phyloP scores from a whole-genome alignment of 2,329 filamentous ascomycete species.

The Setomelanomma holmii region DNA sequence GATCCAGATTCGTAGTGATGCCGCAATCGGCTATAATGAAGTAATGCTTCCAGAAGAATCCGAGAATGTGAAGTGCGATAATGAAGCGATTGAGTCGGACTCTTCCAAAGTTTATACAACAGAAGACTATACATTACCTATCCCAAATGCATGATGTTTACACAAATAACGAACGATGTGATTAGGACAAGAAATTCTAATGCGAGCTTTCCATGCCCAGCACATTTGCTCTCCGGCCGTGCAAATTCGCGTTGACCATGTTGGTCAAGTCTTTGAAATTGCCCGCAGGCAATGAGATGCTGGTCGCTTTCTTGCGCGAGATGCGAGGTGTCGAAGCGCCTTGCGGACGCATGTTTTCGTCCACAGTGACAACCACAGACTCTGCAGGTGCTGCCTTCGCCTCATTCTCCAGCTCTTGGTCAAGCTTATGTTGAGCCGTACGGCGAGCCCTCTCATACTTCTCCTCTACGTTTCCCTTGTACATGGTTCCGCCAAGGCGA shows the following conservation, averaged over 20 bases:
- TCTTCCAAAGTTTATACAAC: conserved; percentile 20
- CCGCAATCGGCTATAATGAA: conserved; percentile 2
- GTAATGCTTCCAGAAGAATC: conserved; percentile 11
- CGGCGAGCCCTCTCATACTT: conserved; percentile 65
- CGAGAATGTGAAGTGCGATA: conserved; percentile 35
- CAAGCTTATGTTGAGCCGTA: conserved; percentile 64
- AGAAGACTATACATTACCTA: conserved; percentile 45
- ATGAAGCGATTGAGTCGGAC: conserved; percentile 27
- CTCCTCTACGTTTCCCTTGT: conserved; percentile 68
- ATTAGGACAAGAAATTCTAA: conserved; percentile 22
- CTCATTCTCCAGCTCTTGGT: conserved; percentile 54
- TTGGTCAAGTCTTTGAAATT: conserved; percentile 55
- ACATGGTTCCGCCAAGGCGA: conserved; percentile 78
- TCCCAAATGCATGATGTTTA: conserved; percentile 24
- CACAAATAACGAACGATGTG: conserved; percentile 4
- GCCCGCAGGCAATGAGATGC: conserved; percentile 46
- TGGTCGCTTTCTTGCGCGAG: conserved; percentile 51
- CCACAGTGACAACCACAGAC: conserved; percentile 22
- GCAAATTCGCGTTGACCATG: conserved; percentile 55
- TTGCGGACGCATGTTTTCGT: conserved; percentile 35
- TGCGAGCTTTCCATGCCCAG: conserved; percentile 54
- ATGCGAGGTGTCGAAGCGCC: conserved; percentile 47
- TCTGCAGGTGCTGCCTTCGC: conserved; percentile 19
- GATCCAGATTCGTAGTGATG: conserved; percentile 5
- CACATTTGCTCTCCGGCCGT: conserved; percentile 55